A percentile compares a stretch with the other conserved stretches of the same genome.
These are phyloP conservation scores for Colletotrichum coccodes DNA, from an alignment of 2,329 filamentous ascomycete genomes.

Conservation along the genomic window DNA sequence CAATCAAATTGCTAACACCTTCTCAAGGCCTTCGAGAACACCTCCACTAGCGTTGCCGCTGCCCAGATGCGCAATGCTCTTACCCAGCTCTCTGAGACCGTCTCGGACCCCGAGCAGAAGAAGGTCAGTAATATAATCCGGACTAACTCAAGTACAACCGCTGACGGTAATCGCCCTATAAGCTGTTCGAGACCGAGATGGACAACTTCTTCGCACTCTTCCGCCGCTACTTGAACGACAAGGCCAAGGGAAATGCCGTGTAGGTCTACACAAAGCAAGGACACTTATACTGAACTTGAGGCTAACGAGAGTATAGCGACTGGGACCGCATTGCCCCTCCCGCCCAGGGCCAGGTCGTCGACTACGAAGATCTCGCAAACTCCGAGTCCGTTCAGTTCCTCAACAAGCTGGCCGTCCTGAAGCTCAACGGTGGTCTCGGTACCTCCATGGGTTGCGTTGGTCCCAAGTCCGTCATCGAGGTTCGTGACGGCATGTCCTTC, in stretches of 20 bases:
- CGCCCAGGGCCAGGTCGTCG: constrained; percentile 91
- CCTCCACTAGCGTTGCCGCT: constrained; percentile 95
- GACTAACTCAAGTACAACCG: neutral
- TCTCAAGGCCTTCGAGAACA: constrained; percentile 96
- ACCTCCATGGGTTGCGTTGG: constrained; percentile 99
- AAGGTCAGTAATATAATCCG: constrained; percentile 70
- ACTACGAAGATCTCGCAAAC: constrained; percentile 91
- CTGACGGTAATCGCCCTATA: constrained; percentile 45
- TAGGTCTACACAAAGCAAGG: constrained; percentile 52
- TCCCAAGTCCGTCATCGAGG: constrained; percentile 99
- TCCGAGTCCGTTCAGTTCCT: constrained; percentile 93
- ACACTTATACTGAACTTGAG: neutral
- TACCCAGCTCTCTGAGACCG: constrained; percentile 90
- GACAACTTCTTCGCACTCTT: constrained; percentile 99
- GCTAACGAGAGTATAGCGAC: constrained; percentile 66
- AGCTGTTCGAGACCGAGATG: constrained; percentile 99
- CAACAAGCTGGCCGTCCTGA: constrained; percentile 96
- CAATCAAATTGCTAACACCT: constrained; percentile 44
- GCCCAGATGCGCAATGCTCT: constrained; percentile 99
- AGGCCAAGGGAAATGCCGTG: constrained; percentile 95
- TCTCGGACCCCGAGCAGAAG: constrained; percentile 82
- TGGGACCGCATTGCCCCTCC: constrained; percentile 98
- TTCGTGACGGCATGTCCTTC: constrained; percentile 99
- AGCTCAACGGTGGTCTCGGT: constrained; percentile 99
- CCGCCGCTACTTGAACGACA: constrained; percentile 97